Evolutionary conservation across 768 basidiomycete genomes (phyloP).

Genomic region (Phylloporus sp.): DNA sequence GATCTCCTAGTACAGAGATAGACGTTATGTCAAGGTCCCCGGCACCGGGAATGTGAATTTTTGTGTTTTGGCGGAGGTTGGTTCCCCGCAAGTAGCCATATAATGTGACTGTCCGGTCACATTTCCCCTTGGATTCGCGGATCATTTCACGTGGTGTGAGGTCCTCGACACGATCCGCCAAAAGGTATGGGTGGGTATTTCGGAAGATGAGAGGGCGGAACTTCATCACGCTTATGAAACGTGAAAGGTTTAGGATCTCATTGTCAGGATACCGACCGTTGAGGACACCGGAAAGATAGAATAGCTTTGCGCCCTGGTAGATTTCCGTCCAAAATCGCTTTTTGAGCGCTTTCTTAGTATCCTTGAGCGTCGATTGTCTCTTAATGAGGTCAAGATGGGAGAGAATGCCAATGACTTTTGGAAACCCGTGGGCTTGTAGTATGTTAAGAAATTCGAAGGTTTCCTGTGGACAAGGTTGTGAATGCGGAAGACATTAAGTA

Average conservation of each 20-base stretch:
- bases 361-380: conserved; percentile 78
- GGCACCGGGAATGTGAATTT: conserved; percentile 91
- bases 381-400: conserved; percentile 97
- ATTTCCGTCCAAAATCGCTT: conserved; percentile 99
- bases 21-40: conserved; percentile 81
- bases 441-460: conserved; percentile 98
- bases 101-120: conserved; percentile 89
- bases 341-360: conserved; percentile 91
- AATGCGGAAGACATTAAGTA: background rate
- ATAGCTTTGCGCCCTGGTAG: conserved; percentile 96
- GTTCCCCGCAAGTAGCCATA: conserved; percentile 96
- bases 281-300: conserved; percentile 94
- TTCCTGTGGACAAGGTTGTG: conserved; percentile 55
- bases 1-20: conserved; percentile 80
- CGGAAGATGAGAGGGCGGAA: conserved; percentile 96
- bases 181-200: conserved; percentile 91
- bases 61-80: conserved; percentile 68
- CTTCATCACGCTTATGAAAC: conserved; percentile 98
- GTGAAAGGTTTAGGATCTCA: conserved; percentile 92
- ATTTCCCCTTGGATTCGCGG: conserved; percentile 75
- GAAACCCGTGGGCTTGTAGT: conserved; percentile 95
- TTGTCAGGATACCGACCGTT: conserved; percentile 97
- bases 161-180: conserved; percentile 93
- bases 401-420: conserved; percentile 95
- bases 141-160: conserved; percentile 85